Base-by-base conservation (phyloP, 495 filamentous ascomycete genomes). In the Aspergillus sclerotioniger region DNA sequence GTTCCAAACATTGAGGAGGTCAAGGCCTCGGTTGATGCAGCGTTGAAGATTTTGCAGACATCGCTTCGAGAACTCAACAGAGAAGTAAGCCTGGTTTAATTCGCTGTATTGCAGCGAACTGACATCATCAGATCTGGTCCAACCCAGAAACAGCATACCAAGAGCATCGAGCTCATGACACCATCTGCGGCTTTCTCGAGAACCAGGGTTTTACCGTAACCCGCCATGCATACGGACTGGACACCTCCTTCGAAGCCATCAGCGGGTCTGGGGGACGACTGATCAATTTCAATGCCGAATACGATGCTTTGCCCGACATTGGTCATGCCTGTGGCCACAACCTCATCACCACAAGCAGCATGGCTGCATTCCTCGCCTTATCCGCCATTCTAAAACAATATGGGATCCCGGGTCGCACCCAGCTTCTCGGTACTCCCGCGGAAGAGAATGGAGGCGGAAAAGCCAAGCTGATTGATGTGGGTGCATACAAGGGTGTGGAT, bases 361-460 rank as follows among this genome's bases (percentile, higher is more conserved):
- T 88, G 10, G 76, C 81, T 0, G 86, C 73, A 0, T 85, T 80
- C 10, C 64, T 90, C 6, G 84, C 83, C n/a, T 73, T 84, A 0
- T 83, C 77, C 0, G 63, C 76, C 5, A 61, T 80, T 8, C 67
- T 89, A 32, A 68, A 68, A 37, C 59, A 74, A 32, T 74, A 77
- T 41, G 61, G 65, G 2, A 64, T 87, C 6, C 67, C 71, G 0
- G 87, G 87, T 6, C 83, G 83, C 44, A 74, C 87, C 0, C 70
- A 84, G 44, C 62, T 91, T 31, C 80, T 90, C 25, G 87, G 87
- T 17, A 90, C 87, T 0, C 88, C 88, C 0, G 88, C 83, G 0
- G 87, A 91, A 67, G 87, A 90, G 73, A 82, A 81, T 16, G 84
- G 85, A 10, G 86, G 86, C 8, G 88, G 87, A 20, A 90, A 91